Base-by-base conservation (phyloP, 169 alveolate genomes). In the Plasmodium falciparum region DNA sequence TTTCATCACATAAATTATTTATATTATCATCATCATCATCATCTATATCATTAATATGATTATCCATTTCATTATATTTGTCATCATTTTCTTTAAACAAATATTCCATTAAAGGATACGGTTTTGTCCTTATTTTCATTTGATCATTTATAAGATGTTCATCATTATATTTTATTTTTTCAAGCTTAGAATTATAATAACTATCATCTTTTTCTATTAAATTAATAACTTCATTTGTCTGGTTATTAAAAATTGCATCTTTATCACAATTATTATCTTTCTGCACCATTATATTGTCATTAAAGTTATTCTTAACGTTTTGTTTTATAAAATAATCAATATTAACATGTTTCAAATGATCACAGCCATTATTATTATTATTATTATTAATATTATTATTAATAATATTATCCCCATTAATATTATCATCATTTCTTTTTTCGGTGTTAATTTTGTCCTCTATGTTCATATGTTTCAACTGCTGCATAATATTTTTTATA, bases 401-500 rank as follows among this genome's bases (percentile, higher is more conserved):
- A 3, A 3, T 45, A 45, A 20, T 15, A 9, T 45, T 70, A 4
- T 9, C 2, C 24, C 2, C 20, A 22, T 50, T 63, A 3, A 2
- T 26, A 39, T 43, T 29, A 29, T 5, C 9, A 15, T 66, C n/a
- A 8, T 54, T 24, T 67, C n/a, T 15, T 71, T 39, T 15, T 24
- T 20, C 24, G 1, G 3, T n/a, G 13, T 13, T 9, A 2, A 17
- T 71, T 13, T 47, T n/a, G 47, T 17, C 22, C 20, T 39, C 17
- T 33, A 71, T n/a, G 50, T 52, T 45, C 24, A 86, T 9, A 13
- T 56, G 15, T 17, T 54, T 86, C 2, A 86, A 65, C 43, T 66
- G 22, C 9, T 58, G 5, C 58, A 86, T 73, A 50, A 86, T 61
- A 49, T 70, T 86, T 61, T 86, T 86, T n/a, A 86, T 86, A 65